Evolutionary conservation across 208 protist genomes (phyloP).

Genomic region (Sergeia podlipaevii): DNA sequence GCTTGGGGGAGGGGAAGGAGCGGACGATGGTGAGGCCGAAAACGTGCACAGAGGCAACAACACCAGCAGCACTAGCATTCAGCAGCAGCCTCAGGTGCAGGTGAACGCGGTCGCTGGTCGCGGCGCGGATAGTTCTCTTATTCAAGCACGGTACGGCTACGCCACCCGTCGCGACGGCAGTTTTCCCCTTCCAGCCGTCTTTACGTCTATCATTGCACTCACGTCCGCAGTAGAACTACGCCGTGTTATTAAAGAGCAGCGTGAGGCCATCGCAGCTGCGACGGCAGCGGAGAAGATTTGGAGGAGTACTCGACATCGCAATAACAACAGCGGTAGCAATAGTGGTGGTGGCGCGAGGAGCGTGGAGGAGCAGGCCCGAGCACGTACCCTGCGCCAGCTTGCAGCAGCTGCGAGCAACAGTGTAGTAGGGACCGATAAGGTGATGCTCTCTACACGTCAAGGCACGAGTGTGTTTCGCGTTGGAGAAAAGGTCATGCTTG

Average conservation of each 20-base stretch:
- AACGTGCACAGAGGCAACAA: too few species aligned
- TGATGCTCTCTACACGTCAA: conserved; percentile 65
- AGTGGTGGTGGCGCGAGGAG: too few species aligned
- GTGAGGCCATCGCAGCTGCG: conserved; percentile 20
- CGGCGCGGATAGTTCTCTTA: conserved; percentile 50
- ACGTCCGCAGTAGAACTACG: conserved; percentile 48
- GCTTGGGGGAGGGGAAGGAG: too few species aligned
- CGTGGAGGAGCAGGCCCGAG: neutral
- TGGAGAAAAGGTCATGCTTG: conserved; percentile 44
- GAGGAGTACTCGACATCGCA: too few species aligned
- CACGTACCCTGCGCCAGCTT: conserved; percentile 8
- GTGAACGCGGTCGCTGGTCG: conserved; percentile 60
- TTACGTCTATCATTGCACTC: conserved; percentile 39
- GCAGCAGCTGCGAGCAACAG: neutral
- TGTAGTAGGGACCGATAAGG: conserved; percentile 18
- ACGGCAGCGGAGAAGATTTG: conserved; percentile 1
- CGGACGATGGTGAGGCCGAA: too few species aligned
- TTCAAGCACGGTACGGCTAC: conserved; percentile 77
- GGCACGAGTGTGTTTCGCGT: conserved; percentile 57
- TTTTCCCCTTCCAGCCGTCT: conserved; percentile 40
- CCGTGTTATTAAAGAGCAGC: conserved; percentile 36
- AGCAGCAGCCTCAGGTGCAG: conserved; percentile 59
- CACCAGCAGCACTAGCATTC: too few species aligned
- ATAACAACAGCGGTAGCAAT: neutral
- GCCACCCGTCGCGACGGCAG: conserved; percentile 46